Evolutionary conservation across 805 yeast genomes (phyloP), one percentile per base, ranked within the genome.

Genomic region (Wickerhamiella shivajii): DNA sequence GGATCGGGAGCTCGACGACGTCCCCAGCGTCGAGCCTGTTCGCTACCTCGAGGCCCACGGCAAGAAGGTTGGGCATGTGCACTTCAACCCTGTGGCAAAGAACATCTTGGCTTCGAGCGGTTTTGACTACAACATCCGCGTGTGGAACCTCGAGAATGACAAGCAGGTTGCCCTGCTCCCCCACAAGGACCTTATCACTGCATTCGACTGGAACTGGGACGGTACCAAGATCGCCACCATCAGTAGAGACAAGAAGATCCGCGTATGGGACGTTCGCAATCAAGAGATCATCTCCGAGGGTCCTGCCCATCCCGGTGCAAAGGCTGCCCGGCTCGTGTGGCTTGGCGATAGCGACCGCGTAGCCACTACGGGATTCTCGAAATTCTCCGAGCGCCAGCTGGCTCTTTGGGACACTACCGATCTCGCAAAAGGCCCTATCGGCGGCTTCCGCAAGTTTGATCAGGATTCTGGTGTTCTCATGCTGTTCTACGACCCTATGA

Each of bases 361-460:
- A 23, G 77, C 75, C 32, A 87, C 98, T 24, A 85, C 98, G 6
- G 99, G 99, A 1, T 90, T 90, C 55, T 81, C 93, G 18, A 71
- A 78, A 49, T 66, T 80, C 44, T 79, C 93, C 29, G 97, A 90
- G 52, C 81, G 99, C 53, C 97, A 90, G 59, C 63, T 87, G 39
- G 98, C 90, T 47, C 64, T 90, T 37, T 90, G 98, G 98, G 84
- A 90, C 47, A 65, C 84, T 14, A 63, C 66, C 21, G 69, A 77
- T 46, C 61, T 90, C 35, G 73, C 60, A 8, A 65, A 66, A 31
- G 97, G 97, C 21, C 84, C 94, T 28, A 69, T 90, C 43, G 93
- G 84, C 33, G 96, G 93, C 0, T 83, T 85, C 53, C 66, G 77
- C 49, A 71, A 75, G 25, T 67, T 90, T 31, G 98, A 92, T 52